Evolutionary conservation across 2,329 filamentous ascomycete genomes (phyloP).

Genomic region (Calonectria ilicicola): DNA sequence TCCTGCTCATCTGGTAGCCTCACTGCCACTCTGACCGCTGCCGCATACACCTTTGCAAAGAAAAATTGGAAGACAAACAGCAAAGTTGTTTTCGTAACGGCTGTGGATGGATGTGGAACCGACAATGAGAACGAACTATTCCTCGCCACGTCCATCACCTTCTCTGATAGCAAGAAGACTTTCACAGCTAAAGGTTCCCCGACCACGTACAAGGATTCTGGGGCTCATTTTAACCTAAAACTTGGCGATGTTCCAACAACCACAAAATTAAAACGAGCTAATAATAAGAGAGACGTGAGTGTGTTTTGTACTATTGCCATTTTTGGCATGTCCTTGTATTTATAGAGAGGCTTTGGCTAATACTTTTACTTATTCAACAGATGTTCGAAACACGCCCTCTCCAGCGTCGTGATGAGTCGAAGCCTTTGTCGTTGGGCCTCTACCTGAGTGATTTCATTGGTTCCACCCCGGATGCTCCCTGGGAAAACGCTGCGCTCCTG

Average conservation of each 20-base stretch:
- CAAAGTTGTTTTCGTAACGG: slow-evolving; percentile 24
- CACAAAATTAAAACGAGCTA: slow-evolving; percentile 17
- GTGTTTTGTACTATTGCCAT: too few species aligned
- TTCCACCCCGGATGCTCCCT: neutral
- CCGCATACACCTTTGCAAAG: slow-evolving; percentile 26
- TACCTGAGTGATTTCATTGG: neutral
- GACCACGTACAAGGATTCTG: neutral
- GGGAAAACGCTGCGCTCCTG: slow-evolving; percentile 1
- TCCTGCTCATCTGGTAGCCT: neutral
- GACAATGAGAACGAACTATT: too few species aligned
- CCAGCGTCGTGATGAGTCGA: too few species aligned
- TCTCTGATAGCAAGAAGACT: neutral
- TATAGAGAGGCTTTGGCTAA: neutral
- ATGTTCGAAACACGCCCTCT: slow-evolving; percentile 4
- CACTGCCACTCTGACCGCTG: neutral
- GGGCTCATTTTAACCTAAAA: neutral
- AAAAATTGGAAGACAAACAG: slow-evolving; percentile 4
- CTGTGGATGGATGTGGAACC: neutral
- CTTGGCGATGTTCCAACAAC: slow-evolving; percentile 19
- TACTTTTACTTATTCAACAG: neutral
- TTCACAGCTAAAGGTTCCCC: slow-evolving; percentile 9
- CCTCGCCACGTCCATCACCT: too few species aligned
- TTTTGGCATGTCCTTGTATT: too few species aligned
- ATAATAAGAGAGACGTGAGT: slow-evolving; percentile 27
- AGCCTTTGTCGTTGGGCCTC: too few species aligned